Percentiles rank a stretch among this genome's conserved stretches.
These are phyloP conservation scores for Boletellus sp. DNA, from an alignment of 768 basidiomycete genomes.

Conservation along the genomic window DNA sequence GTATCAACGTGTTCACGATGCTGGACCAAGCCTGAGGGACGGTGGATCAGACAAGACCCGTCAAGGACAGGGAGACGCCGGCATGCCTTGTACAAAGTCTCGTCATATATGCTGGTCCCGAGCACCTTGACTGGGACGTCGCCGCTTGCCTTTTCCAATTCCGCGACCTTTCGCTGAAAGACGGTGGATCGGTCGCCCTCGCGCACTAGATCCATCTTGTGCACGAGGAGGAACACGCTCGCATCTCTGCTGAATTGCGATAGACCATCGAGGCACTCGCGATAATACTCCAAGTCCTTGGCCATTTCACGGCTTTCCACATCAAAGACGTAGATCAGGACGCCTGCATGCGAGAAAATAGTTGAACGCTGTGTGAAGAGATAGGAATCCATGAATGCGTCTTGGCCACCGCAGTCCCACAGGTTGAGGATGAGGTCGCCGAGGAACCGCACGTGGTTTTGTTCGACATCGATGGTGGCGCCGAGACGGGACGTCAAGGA, in stretches of 20 bases:
- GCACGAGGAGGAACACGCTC: constrained; percentile 83
- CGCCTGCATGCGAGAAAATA: constrained; percentile 94
- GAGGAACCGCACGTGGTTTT: constrained; percentile 95
- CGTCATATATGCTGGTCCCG: constrained; percentile 95
- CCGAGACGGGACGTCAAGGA: constrained; percentile 87
- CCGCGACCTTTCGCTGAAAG: constrained; percentile 70
- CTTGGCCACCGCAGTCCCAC: constrained; percentile 99
- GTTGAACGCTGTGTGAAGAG: constrained; percentile 88
- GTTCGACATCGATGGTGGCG: constrained; percentile 97
- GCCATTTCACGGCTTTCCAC: constrained; percentile 80
- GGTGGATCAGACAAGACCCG: constrained; percentile 8
- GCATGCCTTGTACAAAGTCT: constrained; percentile 87
- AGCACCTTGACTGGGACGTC: constrained; percentile 67
- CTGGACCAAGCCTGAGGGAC: constrained; percentile 87
- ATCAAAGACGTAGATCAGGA: constrained; percentile 98
- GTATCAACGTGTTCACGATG: constrained; percentile 94
- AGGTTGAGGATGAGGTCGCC: constrained; percentile 94
- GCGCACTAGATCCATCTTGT: constrained; percentile 96
- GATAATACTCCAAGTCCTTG: constrained; percentile 90
- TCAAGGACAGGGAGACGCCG: neutral
- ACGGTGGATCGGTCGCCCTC: constrained; percentile 49
- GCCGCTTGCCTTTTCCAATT: constrained; percentile 66
- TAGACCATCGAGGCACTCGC: constrained; percentile 84
- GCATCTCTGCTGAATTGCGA: constrained; percentile 77
- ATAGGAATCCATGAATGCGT: constrained; percentile 97